These are phyloP conservation scores for Monosporascus sp. DNA, from an alignment of 2,329 filamentous ascomycete species.

Conservation along the genomic window DNA sequence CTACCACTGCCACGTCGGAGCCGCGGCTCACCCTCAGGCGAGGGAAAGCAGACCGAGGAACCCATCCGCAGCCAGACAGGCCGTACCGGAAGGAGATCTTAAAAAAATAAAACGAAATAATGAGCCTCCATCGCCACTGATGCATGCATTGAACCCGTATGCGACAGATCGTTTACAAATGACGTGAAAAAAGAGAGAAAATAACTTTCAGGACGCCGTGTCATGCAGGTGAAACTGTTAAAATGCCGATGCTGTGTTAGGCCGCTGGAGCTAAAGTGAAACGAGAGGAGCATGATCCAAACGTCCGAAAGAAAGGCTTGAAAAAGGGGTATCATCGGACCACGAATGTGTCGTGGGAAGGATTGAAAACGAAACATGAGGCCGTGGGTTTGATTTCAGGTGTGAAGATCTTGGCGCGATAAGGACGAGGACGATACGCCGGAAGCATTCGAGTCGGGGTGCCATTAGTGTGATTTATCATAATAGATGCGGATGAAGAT, in stretches of 20 bases:
- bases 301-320: background rate
- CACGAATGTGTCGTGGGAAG: conserved; percentile 15
- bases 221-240: conserved; percentile 5
- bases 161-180: conserved; percentile 1
- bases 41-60: background rate
- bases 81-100: background rate
- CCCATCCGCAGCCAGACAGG: conserved; percentile 3
- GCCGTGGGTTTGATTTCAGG: background rate
- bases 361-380: conserved; percentile 7
- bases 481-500: background rate
- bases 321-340: conserved; percentile 20
- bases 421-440: background rate
- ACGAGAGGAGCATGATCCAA: conserved; percentile 1
- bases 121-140: conserved; percentile 13
- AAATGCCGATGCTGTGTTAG: conserved; percentile 10
- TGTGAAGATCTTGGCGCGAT: background rate
- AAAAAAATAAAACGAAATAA: conserved; percentile 5
- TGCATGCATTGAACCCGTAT: conserved; percentile 8
- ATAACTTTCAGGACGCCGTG: conserved; percentile 12
- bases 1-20: background rate
- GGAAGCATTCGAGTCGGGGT: background rate
- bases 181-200: conserved; percentile 7
- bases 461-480: too few relatives aligned
- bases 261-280: conserved; percentile 7
- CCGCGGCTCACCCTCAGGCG: background rate